Evolutionary conservation across 2,329 filamentous ascomycete species (phyloP).

Genomic region (Epichloe sylvatica): DNA sequence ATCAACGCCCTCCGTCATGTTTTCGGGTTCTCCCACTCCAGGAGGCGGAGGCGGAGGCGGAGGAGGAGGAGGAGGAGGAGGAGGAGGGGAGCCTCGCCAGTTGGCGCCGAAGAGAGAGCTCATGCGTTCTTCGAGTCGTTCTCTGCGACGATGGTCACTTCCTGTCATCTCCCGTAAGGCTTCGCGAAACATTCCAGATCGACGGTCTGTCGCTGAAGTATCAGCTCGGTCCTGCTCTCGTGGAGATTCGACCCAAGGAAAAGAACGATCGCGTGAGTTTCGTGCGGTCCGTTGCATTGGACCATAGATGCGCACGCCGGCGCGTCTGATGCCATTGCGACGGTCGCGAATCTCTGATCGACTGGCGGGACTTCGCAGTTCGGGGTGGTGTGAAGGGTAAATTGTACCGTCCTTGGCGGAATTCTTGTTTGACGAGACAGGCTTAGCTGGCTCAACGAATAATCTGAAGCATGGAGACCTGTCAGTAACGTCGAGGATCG

Average conservation of each 20-base stretch:
- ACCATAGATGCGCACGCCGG: constrained; percentile 16
- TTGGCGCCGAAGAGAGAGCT: constrained; percentile 12
- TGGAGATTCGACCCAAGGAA: constrained; percentile 13
- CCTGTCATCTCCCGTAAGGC: constrained; percentile 10
- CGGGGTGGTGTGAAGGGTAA: constrained; percentile 21
- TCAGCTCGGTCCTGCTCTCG: constrained; percentile 2
- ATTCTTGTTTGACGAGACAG: constrained; percentile 25
- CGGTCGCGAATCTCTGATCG: constrained; percentile 21
- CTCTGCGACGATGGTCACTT: constrained; percentile 12
- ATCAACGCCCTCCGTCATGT: constrained; percentile 7
- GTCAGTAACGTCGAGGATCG: constrained; percentile 5
- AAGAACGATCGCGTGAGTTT: constrained; percentile 7
- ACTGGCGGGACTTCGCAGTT: constrained; percentile 24
- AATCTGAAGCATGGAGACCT: constrained; percentile 20
- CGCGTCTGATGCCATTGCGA: constrained; percentile 10
- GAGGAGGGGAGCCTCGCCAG: constrained; percentile 7
- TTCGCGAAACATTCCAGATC: constrained; percentile 4
- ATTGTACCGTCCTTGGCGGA: constrained; percentile 15
- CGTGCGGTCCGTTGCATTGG: constrained; percentile 13
- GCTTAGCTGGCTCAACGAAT: constrained; percentile 32
- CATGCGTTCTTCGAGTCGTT: constrained; percentile 16
- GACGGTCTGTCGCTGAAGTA: background rate
- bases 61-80: background rate
- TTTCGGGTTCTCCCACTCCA: constrained; percentile 3
- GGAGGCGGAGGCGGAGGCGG: background rate